A percentile compares a stretch with the other conserved stretches of the same genome.
Conservation (phyloP, 257 asterid species). For the Solanum clarkiae region DNA sequence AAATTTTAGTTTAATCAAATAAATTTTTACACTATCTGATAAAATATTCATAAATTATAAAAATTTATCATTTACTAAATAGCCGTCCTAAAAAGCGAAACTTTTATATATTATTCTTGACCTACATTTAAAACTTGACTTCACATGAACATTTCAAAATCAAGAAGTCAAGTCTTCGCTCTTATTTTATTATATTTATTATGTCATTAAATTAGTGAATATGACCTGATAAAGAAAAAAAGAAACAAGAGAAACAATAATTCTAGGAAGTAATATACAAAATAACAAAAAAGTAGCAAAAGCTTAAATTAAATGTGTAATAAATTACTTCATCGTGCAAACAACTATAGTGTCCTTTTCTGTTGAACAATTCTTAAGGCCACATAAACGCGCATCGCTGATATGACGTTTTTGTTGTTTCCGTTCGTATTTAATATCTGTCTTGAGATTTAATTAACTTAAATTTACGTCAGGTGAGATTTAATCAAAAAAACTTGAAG, state of each 20-base stretch:
- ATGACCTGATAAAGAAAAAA: not conserved
- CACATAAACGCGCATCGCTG: not conserved
- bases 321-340: not conserved
- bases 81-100: not conserved
- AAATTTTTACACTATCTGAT: not conserved
- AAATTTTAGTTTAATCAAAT: not conserved
- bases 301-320: not conserved
- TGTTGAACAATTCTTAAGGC: not conserved
- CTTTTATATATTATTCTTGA: not conserved
- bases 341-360: not conserved
- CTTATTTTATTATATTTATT: not conserved
- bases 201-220: not conserved
- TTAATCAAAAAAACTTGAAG: not conserved
- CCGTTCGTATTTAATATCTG: rapidly evolving
- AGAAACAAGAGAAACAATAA: not conserved
- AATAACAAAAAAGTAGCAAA: not conserved
- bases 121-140: not conserved
- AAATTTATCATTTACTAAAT: not conserved
- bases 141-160: not conserved
- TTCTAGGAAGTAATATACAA: not conserved
- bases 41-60: not conserved
- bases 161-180: not conserved
- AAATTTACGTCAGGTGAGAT: rapidly evolving
- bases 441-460: rapidly evolving
- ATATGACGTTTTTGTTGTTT: not conserved